Evolutionary conservation across 2,329 filamentous ascomycete species (phyloP), one percentile per base, ranked within the genome.

Genomic region (Colletotrichum eleusines): DNA sequence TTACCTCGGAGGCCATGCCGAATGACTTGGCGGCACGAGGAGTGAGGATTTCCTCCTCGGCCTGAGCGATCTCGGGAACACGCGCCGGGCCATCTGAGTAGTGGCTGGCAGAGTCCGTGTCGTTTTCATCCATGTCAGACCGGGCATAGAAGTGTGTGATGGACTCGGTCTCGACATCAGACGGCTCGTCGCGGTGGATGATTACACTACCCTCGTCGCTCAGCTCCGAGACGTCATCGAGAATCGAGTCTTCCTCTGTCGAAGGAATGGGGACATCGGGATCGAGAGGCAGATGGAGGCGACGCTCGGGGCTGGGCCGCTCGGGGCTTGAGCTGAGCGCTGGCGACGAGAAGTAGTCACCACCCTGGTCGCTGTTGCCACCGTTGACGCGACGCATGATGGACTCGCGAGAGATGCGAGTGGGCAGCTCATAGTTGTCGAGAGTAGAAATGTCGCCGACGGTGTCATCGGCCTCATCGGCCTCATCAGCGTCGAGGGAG

Each of bases 251-350:
- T 80, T 98, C 95, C 18, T 98, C 95, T 18, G 94, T 91, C 44
- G 94, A 97, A 26, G 94, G 95, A 75, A 98, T 94, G 0, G 95
- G 93, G 50, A 96, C 88, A 79, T 98, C 95, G 8, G 95, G 95
- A 78, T 98, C 94, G 71, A 94, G 86, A 40, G 89, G 83, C 59
- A 89, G 83, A 69, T 82, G 85, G 14, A 84, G 86, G 74, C 83
- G 90, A 66, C 75, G 76, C 54, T 74, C 76, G 2, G 75, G 77
- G 65, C 82, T 86, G 9, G 57, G 50, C n/a, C 84, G 87, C 71
- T 88, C 85, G 16, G 89, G 87, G 74, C 83, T 90, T 2, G 88
- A 89, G 72, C 85, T 87, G 2, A 86, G 84, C n/a, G 84, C 82
- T 1, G 89, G 88, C 2, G 90, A 90, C 4, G 89, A 90, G 75